Percentiles rank a stretch among this genome's conserved stretches.
Conservation (phyloP, 2,329 filamentous ascomycete genomes). For the Stachybotrys chartarum region DNA sequence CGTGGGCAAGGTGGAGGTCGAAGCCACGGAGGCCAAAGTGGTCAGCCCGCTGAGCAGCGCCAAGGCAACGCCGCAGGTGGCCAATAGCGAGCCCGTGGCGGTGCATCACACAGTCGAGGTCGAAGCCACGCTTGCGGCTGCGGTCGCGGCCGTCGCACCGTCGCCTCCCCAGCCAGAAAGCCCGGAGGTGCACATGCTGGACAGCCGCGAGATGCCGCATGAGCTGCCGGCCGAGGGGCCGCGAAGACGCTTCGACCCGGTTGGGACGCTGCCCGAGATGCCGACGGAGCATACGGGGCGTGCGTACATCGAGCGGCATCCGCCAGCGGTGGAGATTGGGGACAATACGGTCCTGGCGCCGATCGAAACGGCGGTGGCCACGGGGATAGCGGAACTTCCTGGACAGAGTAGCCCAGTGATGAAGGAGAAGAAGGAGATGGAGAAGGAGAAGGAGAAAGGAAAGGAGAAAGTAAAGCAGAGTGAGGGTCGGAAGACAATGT, state of each 20-base stretch:
- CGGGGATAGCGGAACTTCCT: slow-evolving; percentile 30
- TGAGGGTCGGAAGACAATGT: background rate
- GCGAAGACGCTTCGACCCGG: slow-evolving; percentile 24
- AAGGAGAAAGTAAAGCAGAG: background rate
- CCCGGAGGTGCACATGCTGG: slow-evolving; percentile 22
- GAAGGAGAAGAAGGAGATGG: slow-evolving; percentile 13
- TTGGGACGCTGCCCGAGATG: slow-evolving; percentile 41
- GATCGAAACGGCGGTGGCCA: slow-evolving; percentile 20
- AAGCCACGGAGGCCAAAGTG: slow-evolving; percentile 8
- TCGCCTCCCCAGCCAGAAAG: slow-evolving; percentile 12
- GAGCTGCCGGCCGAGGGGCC: slow-evolving; percentile 21
- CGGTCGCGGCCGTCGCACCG: slow-evolving; percentile 6
- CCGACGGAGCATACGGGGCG: slow-evolving; percentile 32
- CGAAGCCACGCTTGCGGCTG: slow-evolving; percentile 3
- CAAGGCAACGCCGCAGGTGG: slow-evolving; percentile 19
- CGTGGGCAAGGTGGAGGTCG: slow-evolving; percentile 10
- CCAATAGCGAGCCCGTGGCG: slow-evolving; percentile 9
- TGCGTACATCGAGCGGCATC: slow-evolving; percentile 34
- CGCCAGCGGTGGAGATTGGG: slow-evolving; percentile 37
- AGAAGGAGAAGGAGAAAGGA: slow-evolving; percentile 11
- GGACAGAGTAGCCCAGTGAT: slow-evolving; percentile 22
- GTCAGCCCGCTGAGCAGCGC: slow-evolving; percentile 21
- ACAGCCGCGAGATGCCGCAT: slow-evolving; percentile 22
- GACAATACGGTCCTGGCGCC: slow-evolving; percentile 29
- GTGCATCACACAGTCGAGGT: background rate